These are phyloP conservation scores for Perilla frutescens DNA, from an alignment of 257 asterid genomes.

Conservation along the genomic window DNA sequence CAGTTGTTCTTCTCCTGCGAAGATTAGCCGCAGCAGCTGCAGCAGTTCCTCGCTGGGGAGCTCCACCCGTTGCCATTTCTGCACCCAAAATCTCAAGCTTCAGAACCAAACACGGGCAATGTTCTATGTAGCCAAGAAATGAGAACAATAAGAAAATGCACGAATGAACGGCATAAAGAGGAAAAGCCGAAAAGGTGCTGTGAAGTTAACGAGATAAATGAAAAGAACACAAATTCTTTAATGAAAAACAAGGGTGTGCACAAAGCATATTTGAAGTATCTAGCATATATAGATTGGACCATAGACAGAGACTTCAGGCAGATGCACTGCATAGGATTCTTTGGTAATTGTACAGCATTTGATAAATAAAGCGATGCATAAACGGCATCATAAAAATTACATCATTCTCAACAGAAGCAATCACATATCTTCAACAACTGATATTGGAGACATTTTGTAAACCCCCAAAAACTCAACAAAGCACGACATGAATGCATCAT, in stretches of 20 bases:
- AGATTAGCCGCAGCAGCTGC: constrained; percentile 68
- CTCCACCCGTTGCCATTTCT: constrained; percentile 63
- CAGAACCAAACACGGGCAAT: constrained; percentile 16
- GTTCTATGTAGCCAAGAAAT: not conserved
- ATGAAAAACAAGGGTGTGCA: not conserved
- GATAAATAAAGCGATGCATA: not conserved
- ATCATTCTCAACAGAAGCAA: not conserved
- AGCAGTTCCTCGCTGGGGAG: constrained; percentile 61
- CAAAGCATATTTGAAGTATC: not conserved
- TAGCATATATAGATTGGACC: constrained; percentile 14
- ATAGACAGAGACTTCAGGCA: not conserved
- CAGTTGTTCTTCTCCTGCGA: constrained; percentile 46
- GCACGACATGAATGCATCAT: constrained; percentile 1
- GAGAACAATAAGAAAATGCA: not conserved
- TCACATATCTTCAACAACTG: not conserved
- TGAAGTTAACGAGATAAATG: not conserved
- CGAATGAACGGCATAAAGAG: not conserved
- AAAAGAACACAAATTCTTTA: not conserved
- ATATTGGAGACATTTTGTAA: not conserved
- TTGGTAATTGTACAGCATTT: not conserved
- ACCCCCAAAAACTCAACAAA: not conserved
- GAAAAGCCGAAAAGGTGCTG: not conserved
- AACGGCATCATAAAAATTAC: not conserved
- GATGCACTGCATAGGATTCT: not conserved
- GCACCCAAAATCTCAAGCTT: constrained; percentile 33